These are phyloP conservation scores for Fagopyrum tataricum DNA, from an alignment of 148 eudicot genomes.

Conservation along the genomic window DNA sequence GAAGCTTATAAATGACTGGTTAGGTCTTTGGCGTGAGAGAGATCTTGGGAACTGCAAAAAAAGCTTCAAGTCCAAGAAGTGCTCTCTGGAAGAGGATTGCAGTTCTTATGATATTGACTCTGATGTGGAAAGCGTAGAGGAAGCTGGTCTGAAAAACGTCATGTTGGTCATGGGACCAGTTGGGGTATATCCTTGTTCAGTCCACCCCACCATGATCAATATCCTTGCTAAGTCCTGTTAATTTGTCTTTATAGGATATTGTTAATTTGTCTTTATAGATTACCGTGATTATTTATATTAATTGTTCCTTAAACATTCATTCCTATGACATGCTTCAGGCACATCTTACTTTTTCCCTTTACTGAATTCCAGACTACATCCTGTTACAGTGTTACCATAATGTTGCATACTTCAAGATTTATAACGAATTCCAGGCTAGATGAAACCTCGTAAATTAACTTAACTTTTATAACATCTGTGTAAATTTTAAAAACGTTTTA, in stretches of 20 bases:
- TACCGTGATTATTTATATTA: not conserved
- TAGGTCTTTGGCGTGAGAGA: constrained; percentile 59
- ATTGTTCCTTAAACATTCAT: not conserved
- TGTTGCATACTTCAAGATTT: too few species aligned
- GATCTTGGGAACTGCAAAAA: constrained; percentile 39
- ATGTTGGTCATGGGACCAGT: constrained; percentile 89
- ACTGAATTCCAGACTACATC: too few species aligned
- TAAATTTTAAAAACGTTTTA: too few species aligned
- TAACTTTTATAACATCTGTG: too few species aligned
- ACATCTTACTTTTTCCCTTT: too few species aligned
- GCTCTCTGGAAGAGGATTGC: constrained; percentile 27
- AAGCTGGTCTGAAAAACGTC: constrained; percentile 64
- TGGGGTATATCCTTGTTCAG: constrained; percentile 54
- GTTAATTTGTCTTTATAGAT: not conserved
- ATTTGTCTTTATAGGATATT: not conserved
- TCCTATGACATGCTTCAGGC: not conserved
- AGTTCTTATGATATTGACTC: constrained; percentile 40
- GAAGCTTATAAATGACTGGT: constrained; percentile 74
- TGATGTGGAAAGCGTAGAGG: constrained; percentile 38
- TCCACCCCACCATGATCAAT: not conserved
- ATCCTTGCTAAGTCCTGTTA: not conserved
- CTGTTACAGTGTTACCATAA: too few species aligned
- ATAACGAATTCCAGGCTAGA: too few species aligned
- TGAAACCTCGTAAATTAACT: too few species aligned
- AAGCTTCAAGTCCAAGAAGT: constrained; percentile 22